Evolutionary conservation across 2,329 filamentous ascomycete genomes (phyloP).

Genomic region (Hymenoscyphus linearis): DNA sequence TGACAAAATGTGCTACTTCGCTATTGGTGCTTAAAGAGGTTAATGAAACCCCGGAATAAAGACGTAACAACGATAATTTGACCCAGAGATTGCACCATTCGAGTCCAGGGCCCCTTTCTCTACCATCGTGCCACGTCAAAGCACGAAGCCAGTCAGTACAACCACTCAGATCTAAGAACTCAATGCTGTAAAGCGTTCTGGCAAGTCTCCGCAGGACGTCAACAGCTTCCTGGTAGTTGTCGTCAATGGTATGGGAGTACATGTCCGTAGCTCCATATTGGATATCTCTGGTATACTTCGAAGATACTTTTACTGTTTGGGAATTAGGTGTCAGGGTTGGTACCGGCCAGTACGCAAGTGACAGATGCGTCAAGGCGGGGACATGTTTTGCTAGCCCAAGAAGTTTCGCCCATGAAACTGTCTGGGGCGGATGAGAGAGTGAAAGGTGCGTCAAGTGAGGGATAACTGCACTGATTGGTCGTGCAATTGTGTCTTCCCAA

Average conservation of each 20-base stretch:
- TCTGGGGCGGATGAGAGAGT: slow-evolving; percentile 39
- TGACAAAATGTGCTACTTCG: slow-evolving; percentile 13
- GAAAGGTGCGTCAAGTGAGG: slow-evolving; percentile 58
- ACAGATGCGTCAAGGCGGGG: slow-evolving; percentile 53
- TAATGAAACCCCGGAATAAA: slow-evolving; percentile 16
- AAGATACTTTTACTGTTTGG: slow-evolving; percentile 42
- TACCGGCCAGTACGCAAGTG: slow-evolving; percentile 57
- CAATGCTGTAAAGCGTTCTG: slow-evolving; percentile 49
- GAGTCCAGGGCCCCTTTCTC: slow-evolving; percentile 15
- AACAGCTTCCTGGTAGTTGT: slow-evolving; percentile 56
- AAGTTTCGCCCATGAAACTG: slow-evolving; percentile 54
- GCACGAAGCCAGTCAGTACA: slow-evolving; percentile 47
- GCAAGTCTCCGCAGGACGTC: slow-evolving; percentile 50
- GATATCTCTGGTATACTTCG: slow-evolving; percentile 38
- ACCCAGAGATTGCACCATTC: slow-evolving; percentile 27
- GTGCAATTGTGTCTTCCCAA: slow-evolving; percentile 26
- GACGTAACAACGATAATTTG: slow-evolving; percentile 17
- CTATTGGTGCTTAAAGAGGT: slow-evolving; percentile 6
- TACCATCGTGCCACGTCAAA: slow-evolving; percentile 18
- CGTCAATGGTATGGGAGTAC: slow-evolving; percentile 53
- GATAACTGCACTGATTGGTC: slow-evolving; percentile 30
- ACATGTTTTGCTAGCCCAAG: slow-evolving; percentile 48
- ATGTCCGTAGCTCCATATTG: slow-evolving; percentile 51
- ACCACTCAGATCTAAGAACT: slow-evolving; percentile 57
- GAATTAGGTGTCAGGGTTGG: slow-evolving; percentile 53